Base-by-base conservation (phyloP, 768 basidiomycete species). In the Tulasnella sp. region DNA sequence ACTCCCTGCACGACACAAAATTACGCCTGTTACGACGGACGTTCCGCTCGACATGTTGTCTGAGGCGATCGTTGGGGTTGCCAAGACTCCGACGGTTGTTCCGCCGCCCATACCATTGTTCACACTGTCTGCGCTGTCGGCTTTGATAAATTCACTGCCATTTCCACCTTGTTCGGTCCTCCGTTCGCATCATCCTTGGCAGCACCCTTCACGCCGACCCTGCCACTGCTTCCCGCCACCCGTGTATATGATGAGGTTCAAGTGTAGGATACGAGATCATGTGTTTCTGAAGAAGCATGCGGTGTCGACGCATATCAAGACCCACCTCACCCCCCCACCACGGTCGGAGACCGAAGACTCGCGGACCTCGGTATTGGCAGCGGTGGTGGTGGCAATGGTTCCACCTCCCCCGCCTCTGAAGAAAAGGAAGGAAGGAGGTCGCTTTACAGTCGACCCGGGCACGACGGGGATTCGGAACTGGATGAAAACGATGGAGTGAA, bases 221-320 rank as follows among this genome's bases (percentile, higher is more conserved):
- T 43, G 9, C 17, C 41, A 17, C 41, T n/a, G 17, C 41, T n/a
- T 19, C 6, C 41, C n/a, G n/a, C 6, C 7, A 25, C 6, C n/a
- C 17, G 41, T 23, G 34, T 19, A 35, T 31, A 35, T 36, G 36
- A 52, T 36, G n/a, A 37, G 32, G 52, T 54, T 40, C 52, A 37
- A 39, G 25, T 54, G 52, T 40, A 54, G 42, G 52, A 54, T 54
- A 12, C 42, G 52, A 36, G 39, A 54, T 12, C 52, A 54, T n/a
- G 39, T 40, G 19, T 54, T 54, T 39, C 52, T 40, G 17, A 54
- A 54, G 39, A 54, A 40, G 39, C 52, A 54, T 37, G 42, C 52
- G 6, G 52, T 54, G 14, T 27, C 42, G 36, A 54, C 52, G 36
- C 52, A 54, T 17, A 36, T 54, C 52, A 54, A 54, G 19, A 39